Percentiles rank a stretch among this genome's conserved stretches.
Evolutionary conservation across 2,329 filamentous ascomycete species (phyloP).

Genomic region (Scedosporium minutisporum): DNA sequence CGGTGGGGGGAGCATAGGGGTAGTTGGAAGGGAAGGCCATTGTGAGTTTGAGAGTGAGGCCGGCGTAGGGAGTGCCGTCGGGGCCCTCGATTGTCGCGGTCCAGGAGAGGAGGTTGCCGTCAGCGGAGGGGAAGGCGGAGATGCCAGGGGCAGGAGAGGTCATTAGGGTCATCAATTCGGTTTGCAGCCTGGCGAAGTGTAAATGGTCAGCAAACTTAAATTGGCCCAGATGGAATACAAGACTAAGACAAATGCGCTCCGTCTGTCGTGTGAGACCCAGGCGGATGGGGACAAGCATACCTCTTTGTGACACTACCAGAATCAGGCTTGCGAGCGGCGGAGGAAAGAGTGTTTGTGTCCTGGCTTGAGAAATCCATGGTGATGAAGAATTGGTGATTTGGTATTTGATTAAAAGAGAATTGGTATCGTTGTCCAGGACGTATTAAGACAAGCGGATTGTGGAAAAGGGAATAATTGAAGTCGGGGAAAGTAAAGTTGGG

Average conservation of each 20-base stretch:
- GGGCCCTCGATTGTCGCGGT: constrained; percentile 89
- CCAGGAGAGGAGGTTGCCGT: constrained; percentile 87
- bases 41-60: constrained; percentile 81
- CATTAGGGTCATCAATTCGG: constrained; percentile 98
- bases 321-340: constrained; percentile 30
- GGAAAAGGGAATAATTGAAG: too few species aligned
- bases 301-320: constrained; percentile 70
- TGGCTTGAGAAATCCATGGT: background rate
- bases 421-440: background rate
- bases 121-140: constrained; percentile 84
- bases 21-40: constrained; percentile 90
- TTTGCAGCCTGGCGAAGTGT: constrained; percentile 63
- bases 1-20: constrained; percentile 80
- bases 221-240: constrained; percentile 5
- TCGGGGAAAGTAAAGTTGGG: too few species aligned
- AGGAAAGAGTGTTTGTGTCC: background rate
- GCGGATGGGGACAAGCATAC: constrained; percentile 30
- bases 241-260: background rate
- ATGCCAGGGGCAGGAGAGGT: constrained; percentile 86
- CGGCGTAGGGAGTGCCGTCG: constrained; percentile 80
- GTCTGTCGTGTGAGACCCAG: background rate
- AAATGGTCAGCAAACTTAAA: background rate
- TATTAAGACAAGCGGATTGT: too few species aligned
- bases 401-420: background rate
- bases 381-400: background rate